phyloP scores from a whole-genome alignment of 495 filamentous ascomycete species.

The Annulohypoxylon nitens region DNA sequence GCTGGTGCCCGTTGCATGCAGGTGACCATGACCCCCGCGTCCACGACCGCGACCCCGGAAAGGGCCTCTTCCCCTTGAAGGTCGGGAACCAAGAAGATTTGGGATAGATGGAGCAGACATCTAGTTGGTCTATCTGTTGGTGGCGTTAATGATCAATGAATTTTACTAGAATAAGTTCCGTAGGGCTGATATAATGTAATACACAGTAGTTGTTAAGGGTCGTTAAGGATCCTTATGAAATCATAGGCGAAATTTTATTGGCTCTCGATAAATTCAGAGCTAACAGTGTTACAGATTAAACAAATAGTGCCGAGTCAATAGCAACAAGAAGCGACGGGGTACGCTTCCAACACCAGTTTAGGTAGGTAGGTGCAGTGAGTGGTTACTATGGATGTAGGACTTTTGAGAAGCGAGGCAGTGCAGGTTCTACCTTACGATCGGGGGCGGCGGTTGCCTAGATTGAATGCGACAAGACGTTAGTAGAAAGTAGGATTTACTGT shows the following conservation, averaged over 20 bases:
- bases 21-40: conserved; percentile 51
- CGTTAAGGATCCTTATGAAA: conserved; percentile 7
- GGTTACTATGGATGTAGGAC: background rate
- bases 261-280: conserved; percentile 7
- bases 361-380: background rate
- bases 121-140: conserved; percentile 6
- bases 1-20: conserved; percentile 41
- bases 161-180: background rate
- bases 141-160: conserved; percentile 6
- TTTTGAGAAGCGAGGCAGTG: conserved; percentile 34
- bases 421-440: conserved; percentile 29
- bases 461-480: conserved; percentile 1
- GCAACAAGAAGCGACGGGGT: conserved; percentile 9
- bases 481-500: conserved; percentile 2
- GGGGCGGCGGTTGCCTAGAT: conserved; percentile 37
- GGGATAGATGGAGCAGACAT: conserved; percentile 83
- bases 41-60: conserved; percentile 59
- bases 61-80: conserved; percentile 58
- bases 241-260: conserved; percentile 23
- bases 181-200: conserved; percentile 27
- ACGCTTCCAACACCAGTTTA: background rate
- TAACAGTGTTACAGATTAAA: conserved; percentile 21
- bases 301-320: conserved; percentile 28
- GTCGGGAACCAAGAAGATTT: conserved; percentile 77
- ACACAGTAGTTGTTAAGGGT: background rate